These are phyloP conservation scores for Spizellomyces punctatus DNA, from an alignment of 192 early-diverging fungal genomes.

Conservation along the genomic window DNA sequence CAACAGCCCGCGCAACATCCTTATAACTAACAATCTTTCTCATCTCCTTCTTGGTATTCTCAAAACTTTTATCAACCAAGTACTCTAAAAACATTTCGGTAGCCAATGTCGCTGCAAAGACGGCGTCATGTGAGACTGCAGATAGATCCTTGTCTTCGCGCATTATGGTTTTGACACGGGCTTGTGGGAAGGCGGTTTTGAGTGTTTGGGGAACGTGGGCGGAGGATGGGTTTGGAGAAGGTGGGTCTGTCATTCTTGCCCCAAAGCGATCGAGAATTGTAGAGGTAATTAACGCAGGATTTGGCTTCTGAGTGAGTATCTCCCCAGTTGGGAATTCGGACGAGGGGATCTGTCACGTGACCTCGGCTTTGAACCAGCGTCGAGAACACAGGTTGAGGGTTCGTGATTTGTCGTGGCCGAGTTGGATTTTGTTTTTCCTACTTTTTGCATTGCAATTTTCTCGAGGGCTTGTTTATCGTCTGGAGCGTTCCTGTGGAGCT, in stretches of 20 bases:
- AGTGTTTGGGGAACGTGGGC: neutral
- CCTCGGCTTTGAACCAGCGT: neutral
- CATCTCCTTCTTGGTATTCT: conserved; percentile 3
- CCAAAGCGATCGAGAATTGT: no score
- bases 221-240: neutral
- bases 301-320: no score
- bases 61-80: conserved; percentile 17
- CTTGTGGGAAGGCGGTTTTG: conserved; percentile 32
- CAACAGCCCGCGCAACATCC: conserved; percentile 21
- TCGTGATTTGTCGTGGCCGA: no score
- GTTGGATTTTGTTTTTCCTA: no score
- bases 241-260: neutral
- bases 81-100: conserved; percentile 36
- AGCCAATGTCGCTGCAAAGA: conserved; percentile 28
- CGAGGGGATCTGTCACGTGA: conserved; percentile 1
- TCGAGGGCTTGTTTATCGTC: no score
- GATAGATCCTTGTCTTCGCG: conserved; percentile 22
- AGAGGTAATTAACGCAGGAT: no score
- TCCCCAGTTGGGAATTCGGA: neutral
- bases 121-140: conserved; percentile 14
- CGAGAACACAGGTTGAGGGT: neutral
- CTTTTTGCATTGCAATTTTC: no score
- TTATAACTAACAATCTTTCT: conserved; percentile 21
- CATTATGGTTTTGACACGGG: conserved; percentile 35
- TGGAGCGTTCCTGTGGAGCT: no score